phyloP scores from a whole-genome alignment of 768 basidiomycete species.

The Collybia nuda region DNA sequence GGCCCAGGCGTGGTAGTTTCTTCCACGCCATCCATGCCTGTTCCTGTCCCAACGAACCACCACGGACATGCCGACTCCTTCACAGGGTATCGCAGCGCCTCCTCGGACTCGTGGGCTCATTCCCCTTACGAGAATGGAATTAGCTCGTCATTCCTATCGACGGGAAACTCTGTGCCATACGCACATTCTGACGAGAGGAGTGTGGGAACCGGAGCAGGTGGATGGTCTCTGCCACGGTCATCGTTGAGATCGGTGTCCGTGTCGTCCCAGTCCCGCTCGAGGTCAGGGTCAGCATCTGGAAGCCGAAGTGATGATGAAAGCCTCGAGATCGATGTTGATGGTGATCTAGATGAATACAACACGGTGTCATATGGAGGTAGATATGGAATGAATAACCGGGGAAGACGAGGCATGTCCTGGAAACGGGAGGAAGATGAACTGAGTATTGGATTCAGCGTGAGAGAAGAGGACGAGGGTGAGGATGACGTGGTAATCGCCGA shows the following conservation, averaged over 20 bases:
- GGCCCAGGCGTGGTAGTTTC: constrained; percentile 9
- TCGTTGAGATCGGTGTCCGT: constrained; percentile 46
- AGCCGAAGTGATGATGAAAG: constrained; percentile 30
- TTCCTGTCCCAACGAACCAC: constrained; percentile 26
- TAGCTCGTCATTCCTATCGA: constrained; percentile 21
- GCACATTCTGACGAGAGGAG: constrained; percentile 19
- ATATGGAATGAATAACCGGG: constrained; percentile 14
- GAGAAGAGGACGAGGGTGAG: constrained; percentile 49
- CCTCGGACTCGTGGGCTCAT: constrained; percentile 30
- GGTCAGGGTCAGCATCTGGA: constrained; percentile 29
- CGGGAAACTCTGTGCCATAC: constrained; percentile 8
- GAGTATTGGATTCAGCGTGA: constrained; percentile 34
- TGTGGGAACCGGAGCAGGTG: constrained; percentile 22
- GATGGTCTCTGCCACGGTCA: constrained; percentile 57
- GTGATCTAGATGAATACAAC: constrained; percentile 7
- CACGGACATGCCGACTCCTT: constrained; percentile 9
- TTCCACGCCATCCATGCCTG: constrained; percentile 28
- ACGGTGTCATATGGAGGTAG: constrained; percentile 16
- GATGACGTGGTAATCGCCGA: constrained; percentile 18
- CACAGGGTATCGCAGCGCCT: constrained; percentile 23
- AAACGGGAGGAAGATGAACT: constrained; percentile 46
- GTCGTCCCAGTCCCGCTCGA: constrained; percentile 29
- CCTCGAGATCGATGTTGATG: constrained; percentile 26
- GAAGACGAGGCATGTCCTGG: constrained; percentile 26
- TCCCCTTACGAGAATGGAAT: constrained; percentile 18